Evolutionary conservation across 1,139 yeast genomes (phyloP).

Genomic region (Scheffersomyces insectosa): DNA sequence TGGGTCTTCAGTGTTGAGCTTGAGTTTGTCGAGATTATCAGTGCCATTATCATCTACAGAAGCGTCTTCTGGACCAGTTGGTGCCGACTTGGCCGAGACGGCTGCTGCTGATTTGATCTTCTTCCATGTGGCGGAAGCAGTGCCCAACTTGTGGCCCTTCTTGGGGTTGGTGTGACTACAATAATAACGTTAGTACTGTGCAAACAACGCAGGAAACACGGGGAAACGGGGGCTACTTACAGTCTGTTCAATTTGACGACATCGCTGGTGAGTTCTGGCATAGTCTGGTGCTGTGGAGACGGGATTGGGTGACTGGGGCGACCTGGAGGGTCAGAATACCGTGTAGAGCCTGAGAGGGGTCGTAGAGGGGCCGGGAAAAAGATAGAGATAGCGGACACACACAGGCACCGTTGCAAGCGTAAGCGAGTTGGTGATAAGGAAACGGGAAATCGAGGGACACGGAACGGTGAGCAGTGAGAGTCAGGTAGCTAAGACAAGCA

Average conservation of each 20-base stretch:
- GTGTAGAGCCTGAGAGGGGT: too few relatives aligned
- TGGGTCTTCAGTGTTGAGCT: slow-evolving; percentile 5
- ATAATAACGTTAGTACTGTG: slow-evolving; percentile 7
- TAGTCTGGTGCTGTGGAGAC: not conserved
- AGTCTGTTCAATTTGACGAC: slow-evolving; percentile 14
- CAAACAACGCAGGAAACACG: not conserved
- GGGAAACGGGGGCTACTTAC: slow-evolving; percentile 9
- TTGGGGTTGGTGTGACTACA: slow-evolving; percentile 18
- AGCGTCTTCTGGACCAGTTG: not conserved
- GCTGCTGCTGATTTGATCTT: slow-evolving; percentile 39
- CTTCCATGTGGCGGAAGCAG: slow-evolving; percentile 47
- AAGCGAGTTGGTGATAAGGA: too few relatives aligned
- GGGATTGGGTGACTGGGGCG: too few relatives aligned
- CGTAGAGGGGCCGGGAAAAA: too few relatives aligned
- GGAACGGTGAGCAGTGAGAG: too few relatives aligned
- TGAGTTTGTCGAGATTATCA: slow-evolving; percentile 1
- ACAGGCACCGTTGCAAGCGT: too few relatives aligned
- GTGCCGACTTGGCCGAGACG: not conserved
- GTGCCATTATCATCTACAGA: slow-evolving; percentile 5
- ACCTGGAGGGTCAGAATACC: too few relatives aligned
- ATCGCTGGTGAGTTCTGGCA: slow-evolving; percentile 12
- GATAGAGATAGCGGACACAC: too few relatives aligned
- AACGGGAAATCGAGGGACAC: too few relatives aligned
- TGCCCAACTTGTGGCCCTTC: slow-evolving; percentile 40
- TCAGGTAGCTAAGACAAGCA: too few relatives aligned